Evolutionary conservation across 225 moss, liverwort and hornwort species (phyloP), one percentile per base, ranked within the genome.

Genomic region (Neckera pumila): DNA sequence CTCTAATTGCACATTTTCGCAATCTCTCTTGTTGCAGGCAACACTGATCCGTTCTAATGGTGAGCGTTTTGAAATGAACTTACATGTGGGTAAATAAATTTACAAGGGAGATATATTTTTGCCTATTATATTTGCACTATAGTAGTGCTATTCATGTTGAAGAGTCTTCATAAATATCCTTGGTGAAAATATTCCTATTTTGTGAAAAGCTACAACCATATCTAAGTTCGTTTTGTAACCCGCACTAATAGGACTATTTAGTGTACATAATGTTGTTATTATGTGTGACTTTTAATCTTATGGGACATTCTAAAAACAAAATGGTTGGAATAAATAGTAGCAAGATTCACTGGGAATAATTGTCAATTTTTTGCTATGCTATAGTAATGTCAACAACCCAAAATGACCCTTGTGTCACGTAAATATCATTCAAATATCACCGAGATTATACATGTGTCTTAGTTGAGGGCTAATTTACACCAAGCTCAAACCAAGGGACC

Each of bases 171-270:
- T 7, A 47, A 74, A 47, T 74, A 30, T 18, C 4, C 0, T 40
- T 40, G 26, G 42, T 14, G 40, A 40, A 67, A 25, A 25, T 40
- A 69, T 13, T 69, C 4, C 4, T 40, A 14, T 13, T 23, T 40
- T 70, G 4, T 42, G 14, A 40, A 40, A 70, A 25, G 8, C 14
- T 40, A 14, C 40, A 2, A 40, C 3, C 7, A 25, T 42, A 15
- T 1, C 14, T 8, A 26, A 40, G 42, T 26, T 42, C 25, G 26
- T 26, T 42, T 15, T 0, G 0, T 26, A 42, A 8, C 8, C 0
- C 0, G 0, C 3, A 26, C 3, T 42, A 26, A 9, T 42, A 71
- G 3, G 15, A 26, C 26, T 42, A 26, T 42, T 70, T 4, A 14
- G 3, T 31, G 4, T 26, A 40, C 5, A 26, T 49, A 12, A 4